Conservation (phyloP, 306 rosid species). For the Purshia tridentata region DNA sequence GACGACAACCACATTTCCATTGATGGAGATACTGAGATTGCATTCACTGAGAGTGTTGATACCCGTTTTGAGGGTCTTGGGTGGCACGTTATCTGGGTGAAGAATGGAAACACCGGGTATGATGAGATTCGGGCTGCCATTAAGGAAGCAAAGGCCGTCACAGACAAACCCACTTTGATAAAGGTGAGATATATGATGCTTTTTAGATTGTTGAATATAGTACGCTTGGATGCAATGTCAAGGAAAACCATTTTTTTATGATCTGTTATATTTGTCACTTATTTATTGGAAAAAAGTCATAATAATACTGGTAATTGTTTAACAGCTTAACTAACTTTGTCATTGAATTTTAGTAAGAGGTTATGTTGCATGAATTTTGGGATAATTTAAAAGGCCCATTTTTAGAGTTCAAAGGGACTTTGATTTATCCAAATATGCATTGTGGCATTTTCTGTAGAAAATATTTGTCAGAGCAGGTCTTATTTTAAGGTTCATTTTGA, state of each 20-base stretch:
- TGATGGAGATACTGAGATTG: constrained; percentile 92
- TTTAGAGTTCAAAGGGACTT: not conserved
- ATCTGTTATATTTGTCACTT: not conserved
- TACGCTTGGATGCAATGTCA: not conserved
- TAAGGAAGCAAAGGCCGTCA: constrained; percentile 88
- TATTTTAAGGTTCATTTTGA: constrained; percentile 3
- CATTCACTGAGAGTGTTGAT: constrained; percentile 87
- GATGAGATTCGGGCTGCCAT: constrained; percentile 98
- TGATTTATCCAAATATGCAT: not conserved
- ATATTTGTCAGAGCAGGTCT: not conserved
- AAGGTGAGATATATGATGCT: constrained; percentile 54
- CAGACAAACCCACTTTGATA: constrained; percentile 86
- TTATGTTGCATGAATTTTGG: not conserved
- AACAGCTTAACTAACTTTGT: not conserved
- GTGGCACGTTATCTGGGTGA: constrained; percentile 97
- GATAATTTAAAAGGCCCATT: not conserved
- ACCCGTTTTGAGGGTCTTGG: constrained; percentile 94
- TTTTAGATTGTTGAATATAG: not conserved
- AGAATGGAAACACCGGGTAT: constrained; percentile 92
- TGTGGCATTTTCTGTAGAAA: not conserved
- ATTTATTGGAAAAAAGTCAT: not conserved
- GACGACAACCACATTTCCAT: constrained; percentile 99
- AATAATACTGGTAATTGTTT: not conserved
- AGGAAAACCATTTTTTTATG: not conserved
- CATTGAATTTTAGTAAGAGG: not conserved